Conservation (phyloP, 352 stramenopile genomes). For the Phytophthora meadii region DNA sequence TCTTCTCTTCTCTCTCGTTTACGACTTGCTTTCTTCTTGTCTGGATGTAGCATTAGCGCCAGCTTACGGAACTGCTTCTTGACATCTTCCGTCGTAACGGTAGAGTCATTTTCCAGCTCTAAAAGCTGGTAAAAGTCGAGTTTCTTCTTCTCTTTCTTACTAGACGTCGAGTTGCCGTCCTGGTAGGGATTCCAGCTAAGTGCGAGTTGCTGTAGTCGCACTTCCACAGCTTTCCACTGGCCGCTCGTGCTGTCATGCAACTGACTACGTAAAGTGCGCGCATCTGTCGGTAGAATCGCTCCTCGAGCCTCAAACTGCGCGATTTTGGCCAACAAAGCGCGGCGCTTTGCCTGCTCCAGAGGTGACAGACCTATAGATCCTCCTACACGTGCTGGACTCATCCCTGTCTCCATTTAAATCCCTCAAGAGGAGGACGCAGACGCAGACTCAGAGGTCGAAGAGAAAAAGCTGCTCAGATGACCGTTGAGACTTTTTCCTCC, state of each 20-base stretch:
- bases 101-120: constrained; percentile 34
- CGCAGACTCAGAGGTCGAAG: too few species aligned
- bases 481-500: not conserved
- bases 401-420: constrained; percentile 17
- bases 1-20: constrained; percentile 15
- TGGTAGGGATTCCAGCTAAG: constrained; percentile 85
- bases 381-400: not conserved
- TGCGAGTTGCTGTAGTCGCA: constrained; percentile 63
- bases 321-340: constrained; percentile 66
- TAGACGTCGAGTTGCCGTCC: constrained; percentile 35
- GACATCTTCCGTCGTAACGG: constrained; percentile 52
- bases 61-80: constrained; percentile 76
- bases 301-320: constrained; percentile 55
- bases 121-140: constrained; percentile 77
- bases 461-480: too few species aligned
- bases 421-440: too few species aligned
- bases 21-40: constrained; percentile 52
- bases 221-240: constrained; percentile 64
- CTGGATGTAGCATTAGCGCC: constrained; percentile 69
- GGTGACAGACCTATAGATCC: constrained; percentile 3
- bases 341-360: constrained; percentile 30
- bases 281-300: constrained; percentile 62
- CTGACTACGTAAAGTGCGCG: constrained; percentile 71
- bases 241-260: constrained; percentile 68
- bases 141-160: constrained; percentile 41